These are phyloP conservation scores for Mallotus repandus DNA, from an alignment of 441 rosid species.

Conservation along the genomic window DNA sequence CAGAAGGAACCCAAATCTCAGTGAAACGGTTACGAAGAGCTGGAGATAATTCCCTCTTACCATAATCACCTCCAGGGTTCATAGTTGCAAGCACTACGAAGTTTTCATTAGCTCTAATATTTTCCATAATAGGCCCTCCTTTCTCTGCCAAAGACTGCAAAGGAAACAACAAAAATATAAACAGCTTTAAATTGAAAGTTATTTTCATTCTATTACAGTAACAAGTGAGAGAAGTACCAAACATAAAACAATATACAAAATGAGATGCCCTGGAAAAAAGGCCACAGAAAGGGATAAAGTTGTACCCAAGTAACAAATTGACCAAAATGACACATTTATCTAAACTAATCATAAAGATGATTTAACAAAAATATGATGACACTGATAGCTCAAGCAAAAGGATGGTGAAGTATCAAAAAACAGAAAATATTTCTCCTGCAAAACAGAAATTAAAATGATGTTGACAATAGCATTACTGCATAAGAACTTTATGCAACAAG, in stretches of 20 bases:
- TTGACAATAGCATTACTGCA: background rate
- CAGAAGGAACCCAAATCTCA: slow-evolving; percentile 98
- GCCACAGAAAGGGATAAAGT: background rate
- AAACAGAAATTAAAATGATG: background rate
- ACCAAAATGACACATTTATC: background rate
- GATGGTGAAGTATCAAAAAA: background rate
- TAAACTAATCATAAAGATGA: background rate
- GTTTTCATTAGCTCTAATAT: slow-evolving; percentile 64
- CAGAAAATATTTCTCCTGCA: background rate
- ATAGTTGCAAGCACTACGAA: slow-evolving; percentile 94
- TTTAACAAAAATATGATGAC: background rate
- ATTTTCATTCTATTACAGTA: background rate
- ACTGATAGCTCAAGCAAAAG: background rate
- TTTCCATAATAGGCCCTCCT: slow-evolving; percentile 85
- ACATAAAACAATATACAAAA: background rate
- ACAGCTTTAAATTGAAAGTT: slow-evolving; percentile 2
- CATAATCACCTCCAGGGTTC: slow-evolving; percentile 99
- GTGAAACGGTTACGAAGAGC: slow-evolving; percentile 98
- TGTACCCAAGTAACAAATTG: background rate
- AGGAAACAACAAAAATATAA: slow-evolving; percentile 18
- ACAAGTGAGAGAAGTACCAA: background rate
- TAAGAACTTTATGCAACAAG: slow-evolving; percentile 3
- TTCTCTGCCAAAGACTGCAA: slow-evolving; percentile 94
- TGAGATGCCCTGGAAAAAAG: background rate
- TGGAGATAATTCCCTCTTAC: slow-evolving; percentile 98